These are phyloP conservation scores for Diutina sp. DNA, from an alignment of 1,139 yeast species.

Conservation along the genomic window DNA sequence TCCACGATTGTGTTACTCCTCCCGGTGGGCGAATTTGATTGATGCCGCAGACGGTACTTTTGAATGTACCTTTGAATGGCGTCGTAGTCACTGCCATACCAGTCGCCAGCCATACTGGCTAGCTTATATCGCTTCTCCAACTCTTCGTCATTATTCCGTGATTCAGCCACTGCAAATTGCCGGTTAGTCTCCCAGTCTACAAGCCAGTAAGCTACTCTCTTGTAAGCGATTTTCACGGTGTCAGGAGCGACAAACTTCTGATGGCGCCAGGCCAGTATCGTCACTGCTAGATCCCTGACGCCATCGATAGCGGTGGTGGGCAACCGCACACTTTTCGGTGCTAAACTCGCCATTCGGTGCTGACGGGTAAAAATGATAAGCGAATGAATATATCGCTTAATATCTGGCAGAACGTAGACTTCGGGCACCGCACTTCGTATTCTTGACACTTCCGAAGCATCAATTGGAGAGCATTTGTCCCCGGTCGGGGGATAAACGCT, in stretches of 20 bases:
- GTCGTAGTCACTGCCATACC: conserved; percentile 35
- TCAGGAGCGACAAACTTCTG: conserved; percentile 24
- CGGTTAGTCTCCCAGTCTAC: conserved; percentile 28
- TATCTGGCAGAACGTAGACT: conserved; percentile 23
- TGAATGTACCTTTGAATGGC: conserved; percentile 19
- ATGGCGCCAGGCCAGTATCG: not conserved
- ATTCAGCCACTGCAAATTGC: not conserved
- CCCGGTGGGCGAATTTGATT: conserved; percentile 19
- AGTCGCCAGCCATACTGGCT: conserved; percentile 19
- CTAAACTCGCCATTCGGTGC: conserved; percentile 27
- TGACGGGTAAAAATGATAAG: conserved; percentile 24
- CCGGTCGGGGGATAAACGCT: not conserved
- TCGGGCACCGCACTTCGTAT: not conserved
- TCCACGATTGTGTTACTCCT: conserved; percentile 24
- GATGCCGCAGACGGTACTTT: conserved; percentile 10
- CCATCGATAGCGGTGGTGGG: not conserved
- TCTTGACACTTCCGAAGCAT: not conserved
- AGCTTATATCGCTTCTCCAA: not conserved
- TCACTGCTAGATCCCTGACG: not conserved
- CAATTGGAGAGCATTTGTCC: not conserved
- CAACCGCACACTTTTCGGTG: conserved; percentile 12
- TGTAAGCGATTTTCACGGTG: conserved; percentile 24
- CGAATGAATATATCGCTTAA: conserved; percentile 25
- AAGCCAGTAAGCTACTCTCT: conserved; percentile 34
- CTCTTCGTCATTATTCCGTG: not conserved